phyloP scores from a whole-genome alignment of 345 rosid species.

The Alliaria petiolata region DNA sequence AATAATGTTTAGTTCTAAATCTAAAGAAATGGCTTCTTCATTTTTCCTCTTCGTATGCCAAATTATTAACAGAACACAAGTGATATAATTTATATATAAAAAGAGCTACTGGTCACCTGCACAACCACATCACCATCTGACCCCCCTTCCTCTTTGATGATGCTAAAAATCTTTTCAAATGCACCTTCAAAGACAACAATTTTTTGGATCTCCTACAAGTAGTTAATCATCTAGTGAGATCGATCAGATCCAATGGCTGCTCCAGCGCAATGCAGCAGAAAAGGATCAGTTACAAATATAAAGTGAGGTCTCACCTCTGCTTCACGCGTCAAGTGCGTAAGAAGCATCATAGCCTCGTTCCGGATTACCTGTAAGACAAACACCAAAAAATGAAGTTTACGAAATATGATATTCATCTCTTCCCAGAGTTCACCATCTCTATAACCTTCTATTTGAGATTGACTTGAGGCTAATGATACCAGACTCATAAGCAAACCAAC shows the following conservation, averaged over 20 bases:
- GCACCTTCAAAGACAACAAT: conserved; percentile 98
- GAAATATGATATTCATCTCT: background rate
- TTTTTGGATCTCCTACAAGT: conserved; percentile 90
- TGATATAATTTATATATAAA: background rate
- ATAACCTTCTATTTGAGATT: conserved; percentile 12
- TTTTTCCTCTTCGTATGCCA: background rate
- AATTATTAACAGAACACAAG: background rate
- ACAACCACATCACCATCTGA: conserved; percentile 99
- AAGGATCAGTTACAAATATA: conserved; percentile 9
- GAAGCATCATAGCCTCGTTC: conserved; percentile 93
- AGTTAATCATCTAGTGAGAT: conserved; percentile 15
- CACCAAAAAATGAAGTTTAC: background rate
- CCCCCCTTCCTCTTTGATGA: conserved; percentile 92
- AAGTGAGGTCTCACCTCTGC: conserved; percentile 63
- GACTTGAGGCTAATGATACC: background rate
- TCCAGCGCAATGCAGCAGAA: background rate
- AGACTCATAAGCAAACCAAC: background rate
- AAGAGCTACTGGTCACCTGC: conserved; percentile 54
- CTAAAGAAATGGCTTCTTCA: background rate
- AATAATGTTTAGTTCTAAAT: background rate
- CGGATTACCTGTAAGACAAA: conserved; percentile 68
- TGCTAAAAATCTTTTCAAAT: conserved; percentile 91
- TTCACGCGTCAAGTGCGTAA: conserved; percentile 91
- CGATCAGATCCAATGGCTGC: background rate
- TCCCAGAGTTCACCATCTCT: conserved; percentile 2